Evolutionary conservation across 2,329 filamentous ascomycete genomes (phyloP).

Genomic region (Simplicillium sp.): DNA sequence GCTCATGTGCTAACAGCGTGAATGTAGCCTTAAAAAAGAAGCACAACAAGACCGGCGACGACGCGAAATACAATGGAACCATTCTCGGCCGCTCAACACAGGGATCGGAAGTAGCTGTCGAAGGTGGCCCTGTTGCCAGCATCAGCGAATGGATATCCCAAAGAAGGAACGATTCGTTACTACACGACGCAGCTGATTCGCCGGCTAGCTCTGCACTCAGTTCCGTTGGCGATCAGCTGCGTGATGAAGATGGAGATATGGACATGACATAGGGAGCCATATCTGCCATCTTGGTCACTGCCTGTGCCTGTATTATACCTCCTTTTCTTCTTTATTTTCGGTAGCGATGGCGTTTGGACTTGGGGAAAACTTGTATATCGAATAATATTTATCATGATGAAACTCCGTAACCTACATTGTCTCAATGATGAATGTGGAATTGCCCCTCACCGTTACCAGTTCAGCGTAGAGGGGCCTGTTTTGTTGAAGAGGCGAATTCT

Average conservation of each 20-base stretch:
- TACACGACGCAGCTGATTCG: slow-evolving; percentile 13
- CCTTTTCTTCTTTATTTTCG: no score
- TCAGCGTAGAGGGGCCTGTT: no score
- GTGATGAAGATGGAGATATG: slow-evolving; percentile 35
- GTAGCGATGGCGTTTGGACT: no score
- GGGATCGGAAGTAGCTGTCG: slow-evolving; percentile 62
- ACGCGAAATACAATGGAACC: slow-evolving; percentile 77
- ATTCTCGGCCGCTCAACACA: slow-evolving; percentile 68
- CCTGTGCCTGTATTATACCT: no score
- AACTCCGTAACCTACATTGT: no score
- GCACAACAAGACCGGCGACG: slow-evolving; percentile 80
- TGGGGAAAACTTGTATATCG: no score
- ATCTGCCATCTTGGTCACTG: background rate
- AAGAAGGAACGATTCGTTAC: slow-evolving; percentile 11
- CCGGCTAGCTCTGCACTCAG: slow-evolving; percentile 47
- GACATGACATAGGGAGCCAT: slow-evolving; percentile 28
- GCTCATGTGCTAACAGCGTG: no score
- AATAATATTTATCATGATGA: background rate
- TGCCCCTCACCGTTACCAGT: no score
- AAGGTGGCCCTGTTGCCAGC: slow-evolving; percentile 50
- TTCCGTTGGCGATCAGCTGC: slow-evolving; percentile 40
- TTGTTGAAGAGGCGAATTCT: background rate
- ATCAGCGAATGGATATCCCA: slow-evolving; percentile 27
- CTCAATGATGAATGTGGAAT: no score
- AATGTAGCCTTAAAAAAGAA: slow-evolving; percentile 73